Evolutionary conservation across 2,329 filamentous ascomycete species (phyloP), one percentile per base, ranked within the genome.

Genomic region (Fusarium dlaminii): DNA sequence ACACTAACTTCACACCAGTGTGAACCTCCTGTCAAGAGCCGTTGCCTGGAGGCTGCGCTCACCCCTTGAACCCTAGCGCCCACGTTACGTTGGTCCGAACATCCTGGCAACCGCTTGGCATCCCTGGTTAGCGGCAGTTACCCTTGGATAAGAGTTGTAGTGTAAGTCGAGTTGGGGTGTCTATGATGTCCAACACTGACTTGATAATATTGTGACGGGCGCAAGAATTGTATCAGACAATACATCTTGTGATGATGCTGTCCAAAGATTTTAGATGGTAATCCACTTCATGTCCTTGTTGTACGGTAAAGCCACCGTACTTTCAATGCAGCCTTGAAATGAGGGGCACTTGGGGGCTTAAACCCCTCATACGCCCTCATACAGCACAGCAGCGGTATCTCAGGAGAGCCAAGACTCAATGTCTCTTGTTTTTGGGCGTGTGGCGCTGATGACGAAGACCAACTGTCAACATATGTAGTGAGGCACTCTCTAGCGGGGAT

Each of bases 51-150:
- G 54, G 51, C 40, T 59, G 54, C 24, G 13, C 45, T 36, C 63
- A 67, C 61, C 39, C 69, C 66, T 42, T 34, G 24, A 42, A 66
- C 65, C 75, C 75, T 66, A 63, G 72, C 52, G 27, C 64, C 75
- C 75, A 78, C 74, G 75, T 77, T 77, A 73, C 64, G 72, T 67
- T 77, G 72, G 76, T 57, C 67, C 64, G 70, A 73, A 63, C 49
- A 76, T 68, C 74, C 74, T 74, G 48, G 67, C 43, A 66, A 39
- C 58, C 60, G 42, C 75, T 74, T 73, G 68, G 64, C 68, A 63
- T 43, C 17, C 43, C 62, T 61, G 51, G 62, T 29, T 69, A 73
- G 75, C 66, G 73, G 62, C 66, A 76, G 68, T 68, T 65, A 72
- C 55, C 72, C 63, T 63, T 56, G 63, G 42, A 68, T 30, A 42